Conservation (phyloP, 495 filamentous ascomycete genomes). For the Aspergillus sclerotiicarbonarius region DNA sequence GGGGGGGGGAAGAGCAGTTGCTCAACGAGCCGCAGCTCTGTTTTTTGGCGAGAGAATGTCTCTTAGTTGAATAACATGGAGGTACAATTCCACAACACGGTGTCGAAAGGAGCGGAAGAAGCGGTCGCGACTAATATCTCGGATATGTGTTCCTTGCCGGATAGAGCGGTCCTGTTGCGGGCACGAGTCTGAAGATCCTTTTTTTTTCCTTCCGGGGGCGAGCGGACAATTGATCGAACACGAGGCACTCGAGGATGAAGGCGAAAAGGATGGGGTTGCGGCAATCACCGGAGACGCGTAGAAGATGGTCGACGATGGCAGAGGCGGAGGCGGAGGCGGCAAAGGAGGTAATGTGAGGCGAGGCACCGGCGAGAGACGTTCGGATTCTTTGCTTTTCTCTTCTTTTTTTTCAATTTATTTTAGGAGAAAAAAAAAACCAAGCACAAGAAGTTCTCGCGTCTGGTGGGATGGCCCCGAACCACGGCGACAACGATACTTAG, state of each 20-base stretch:
- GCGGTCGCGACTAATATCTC: constrained; percentile 23
- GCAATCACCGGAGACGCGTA: background rate
- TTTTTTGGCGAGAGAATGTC: constrained; percentile 28
- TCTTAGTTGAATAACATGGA: constrained; percentile 49
- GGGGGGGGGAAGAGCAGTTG: constrained; percentile 39
- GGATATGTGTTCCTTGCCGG: constrained; percentile 18
- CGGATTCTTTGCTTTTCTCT: constrained; percentile 10
- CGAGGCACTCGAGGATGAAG: constrained; percentile 5
- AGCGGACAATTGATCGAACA: constrained; percentile 12
- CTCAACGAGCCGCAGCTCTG: constrained; percentile 46
- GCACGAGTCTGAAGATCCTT: constrained; percentile 7
- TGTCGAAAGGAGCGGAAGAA: constrained; percentile 23
- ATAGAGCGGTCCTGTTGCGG: constrained; percentile 11
- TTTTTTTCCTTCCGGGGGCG: constrained; percentile 4
- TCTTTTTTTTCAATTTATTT: constrained; percentile 4
- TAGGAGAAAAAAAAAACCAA: constrained; percentile 20
- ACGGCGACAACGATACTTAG: constrained; percentile 49
- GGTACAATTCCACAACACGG: constrained; percentile 28
- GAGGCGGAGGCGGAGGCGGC: constrained; percentile 7
- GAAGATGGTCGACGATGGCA: background rate
- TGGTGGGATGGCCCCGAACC: constrained; percentile 26
- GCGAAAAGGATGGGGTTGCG: background rate
- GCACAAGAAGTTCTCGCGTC: constrained; percentile 26
- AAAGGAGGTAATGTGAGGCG: constrained; percentile 9
- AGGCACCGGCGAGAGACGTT: constrained; percentile 9